A percentile compares a stretch with the other conserved stretches of the same genome.
phyloP scores from a whole-genome alignment of 768 basidiomycete species.

The Leccinellum rugosiceps region DNA sequence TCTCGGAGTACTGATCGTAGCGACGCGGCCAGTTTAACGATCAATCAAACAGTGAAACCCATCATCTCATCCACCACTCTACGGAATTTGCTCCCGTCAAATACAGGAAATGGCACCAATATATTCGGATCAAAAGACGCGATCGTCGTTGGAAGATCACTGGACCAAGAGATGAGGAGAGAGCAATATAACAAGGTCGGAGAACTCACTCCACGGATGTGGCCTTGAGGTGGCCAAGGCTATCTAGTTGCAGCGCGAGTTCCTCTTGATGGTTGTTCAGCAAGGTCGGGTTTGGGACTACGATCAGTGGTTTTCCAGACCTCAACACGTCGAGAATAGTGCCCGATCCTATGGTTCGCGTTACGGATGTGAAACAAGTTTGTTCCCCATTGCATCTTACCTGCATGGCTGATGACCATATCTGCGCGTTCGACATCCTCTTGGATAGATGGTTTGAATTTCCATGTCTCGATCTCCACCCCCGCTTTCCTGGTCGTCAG shows the following conservation, averaged over 20 bases:
- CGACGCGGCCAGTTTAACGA: background rate
- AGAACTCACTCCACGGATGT: slow-evolving; percentile 55
- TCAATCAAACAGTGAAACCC: slow-evolving; percentile 47
- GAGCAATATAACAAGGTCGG: background rate
- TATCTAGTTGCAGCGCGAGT: slow-evolving; percentile 66
- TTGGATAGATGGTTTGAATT: slow-evolving; percentile 71
- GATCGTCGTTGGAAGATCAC: slow-evolving; percentile 55
- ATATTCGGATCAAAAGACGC: slow-evolving; percentile 41
- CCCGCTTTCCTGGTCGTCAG: slow-evolving; percentile 32
- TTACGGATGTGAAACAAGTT: background rate
- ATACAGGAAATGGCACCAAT: slow-evolving; percentile 60
- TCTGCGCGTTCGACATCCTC: slow-evolving; percentile 64
- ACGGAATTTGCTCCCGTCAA: slow-evolving; percentile 65
- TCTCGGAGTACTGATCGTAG: background rate
- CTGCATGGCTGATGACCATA: slow-evolving; percentile 91
- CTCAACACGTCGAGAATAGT: slow-evolving; percentile 89
- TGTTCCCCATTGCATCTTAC: slow-evolving; percentile 39
- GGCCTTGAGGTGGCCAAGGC: slow-evolving; percentile 54
- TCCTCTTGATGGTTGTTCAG: slow-evolving; percentile 94
- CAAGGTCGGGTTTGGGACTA: slow-evolving; percentile 84
- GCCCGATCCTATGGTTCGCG: slow-evolving; percentile 73
- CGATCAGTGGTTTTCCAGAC: slow-evolving; percentile 71
- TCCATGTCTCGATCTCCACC: slow-evolving; percentile 61
- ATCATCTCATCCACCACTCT: slow-evolving; percentile 72
- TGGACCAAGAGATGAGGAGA: slow-evolving; percentile 25